Evolutionary conservation across 2,329 filamentous ascomycete genomes (phyloP), one percentile per base, ranked within the genome.

Genomic region (Sarocladium brachiariae): DNA sequence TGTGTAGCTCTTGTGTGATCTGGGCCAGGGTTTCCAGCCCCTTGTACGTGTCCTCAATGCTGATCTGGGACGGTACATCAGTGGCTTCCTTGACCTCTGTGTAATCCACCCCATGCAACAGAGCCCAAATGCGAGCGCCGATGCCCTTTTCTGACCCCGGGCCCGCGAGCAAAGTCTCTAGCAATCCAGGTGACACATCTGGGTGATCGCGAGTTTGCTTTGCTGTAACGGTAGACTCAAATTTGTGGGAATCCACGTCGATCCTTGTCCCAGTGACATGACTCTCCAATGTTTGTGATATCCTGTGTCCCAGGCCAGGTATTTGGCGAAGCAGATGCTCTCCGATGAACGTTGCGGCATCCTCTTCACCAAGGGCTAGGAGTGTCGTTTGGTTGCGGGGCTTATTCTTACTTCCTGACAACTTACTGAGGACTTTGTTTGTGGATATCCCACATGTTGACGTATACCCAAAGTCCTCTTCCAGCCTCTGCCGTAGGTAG

Each of bases 31-130:
- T 82, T 57, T 86, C 79, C 1, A 96, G 71, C 14, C 83, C 81
- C 21, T 80, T 77, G 64, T 95, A 97, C 14, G 89, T 93, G 67
- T 97, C 91, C 63, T 97, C 92, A 55, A 97, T 93, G 65, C 89
- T 93, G 63, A 97, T 95, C 65, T 96, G 91, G 1, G 81, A 83
- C 0, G 92, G 92, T 1, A 95, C 68, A 39, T 83, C 78, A 57
- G 80, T 80, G 2, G 83, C 86, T 55, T 83, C 75, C 47, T 83
- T 81, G 16, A 97, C 89, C 52, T 88, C 83, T 1, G 78, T 75
- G 49, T 82, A 70, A 63, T 97, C 92, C 24, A 89, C 74, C 5
- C 91, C 92, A 63, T 96, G 85, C 2, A 97, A 70, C 6, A 96
- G 72, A 16, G 72, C 74, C 89, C 89, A 97, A 2, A 90, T 70